These are phyloP conservation scores for Helicostylum pulchrum DNA, from an alignment of 192 early-diverging fungal species.

Conservation along the genomic window DNA sequence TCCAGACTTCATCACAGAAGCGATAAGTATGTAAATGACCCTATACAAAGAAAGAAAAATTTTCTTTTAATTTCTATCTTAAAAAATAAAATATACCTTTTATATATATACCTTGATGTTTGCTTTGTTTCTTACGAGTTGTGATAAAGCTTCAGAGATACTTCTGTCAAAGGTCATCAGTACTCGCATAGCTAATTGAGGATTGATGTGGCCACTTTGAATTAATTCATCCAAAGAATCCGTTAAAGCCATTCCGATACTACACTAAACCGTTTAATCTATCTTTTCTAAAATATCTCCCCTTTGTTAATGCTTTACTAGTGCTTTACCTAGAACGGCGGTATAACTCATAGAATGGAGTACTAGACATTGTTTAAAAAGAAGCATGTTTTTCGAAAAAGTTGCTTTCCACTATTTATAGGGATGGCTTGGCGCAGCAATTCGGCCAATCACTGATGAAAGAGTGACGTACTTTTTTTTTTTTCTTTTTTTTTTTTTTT, in stretches of 20 bases:
- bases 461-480: not conserved
- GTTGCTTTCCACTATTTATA: slow-evolving; percentile 13
- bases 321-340: slow-evolving; percentile 55
- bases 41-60: slow-evolving; percentile 26
- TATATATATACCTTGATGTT: slow-evolving; percentile 92
- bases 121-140: slow-evolving; percentile 74
- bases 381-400: slow-evolving; percentile 8
- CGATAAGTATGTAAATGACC: slow-evolving; percentile 90
- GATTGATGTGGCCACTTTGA: slow-evolving; percentile 81
- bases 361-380: slow-evolving; percentile 17
- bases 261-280: too few relatives aligned
- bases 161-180: slow-evolving; percentile 81
- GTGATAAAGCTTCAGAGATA: slow-evolving; percentile 84
- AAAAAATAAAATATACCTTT: too few relatives aligned
- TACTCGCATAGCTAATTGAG: slow-evolving; percentile 90
- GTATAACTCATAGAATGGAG: slow-evolving; percentile 63
- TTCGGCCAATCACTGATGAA: slow-evolving; percentile 2
- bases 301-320: too few relatives aligned
- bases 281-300: too few relatives aligned
- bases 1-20: slow-evolving; percentile 98
- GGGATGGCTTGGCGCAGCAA: slow-evolving; percentile 19
- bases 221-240: slow-evolving; percentile 97
- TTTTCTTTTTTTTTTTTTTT: not conserved
- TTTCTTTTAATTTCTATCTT: not conserved
- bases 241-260: slow-evolving; percentile 88